Conservation (phyloP, 208 protist species). For the Trypanosoma grayi region DNA sequence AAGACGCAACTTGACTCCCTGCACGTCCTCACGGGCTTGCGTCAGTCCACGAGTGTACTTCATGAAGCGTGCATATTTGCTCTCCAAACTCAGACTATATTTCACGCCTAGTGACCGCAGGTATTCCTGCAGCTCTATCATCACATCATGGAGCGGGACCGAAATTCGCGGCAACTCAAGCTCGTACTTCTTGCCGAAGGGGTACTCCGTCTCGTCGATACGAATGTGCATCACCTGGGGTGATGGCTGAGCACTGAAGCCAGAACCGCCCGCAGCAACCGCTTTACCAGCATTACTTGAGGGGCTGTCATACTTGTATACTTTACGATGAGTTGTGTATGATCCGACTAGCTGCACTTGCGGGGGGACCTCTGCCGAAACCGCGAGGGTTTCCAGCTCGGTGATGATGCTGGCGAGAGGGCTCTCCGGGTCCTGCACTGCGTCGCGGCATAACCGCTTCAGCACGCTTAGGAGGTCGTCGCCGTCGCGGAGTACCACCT, state of each 20-base stretch:
- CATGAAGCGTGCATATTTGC: conserved; percentile 69
- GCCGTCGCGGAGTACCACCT: conserved; percentile 25
- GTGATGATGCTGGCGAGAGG: neutral
- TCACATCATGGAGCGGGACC: conserved; percentile 45
- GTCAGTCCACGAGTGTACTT: conserved; percentile 32
- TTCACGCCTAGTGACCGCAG: conserved; percentile 32
- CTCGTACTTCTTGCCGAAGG: conserved; percentile 65
- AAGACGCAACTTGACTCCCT: conserved; percentile 59
- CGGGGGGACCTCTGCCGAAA: neutral
- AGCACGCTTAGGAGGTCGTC: conserved; percentile 26
- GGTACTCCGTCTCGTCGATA: conserved; percentile 55
- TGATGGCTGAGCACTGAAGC: conserved; percentile 17
- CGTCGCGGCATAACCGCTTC: neutral
- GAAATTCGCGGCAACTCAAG: conserved; percentile 58
- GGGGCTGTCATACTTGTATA: conserved; percentile 5
- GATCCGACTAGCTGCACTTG: conserved; percentile 12
- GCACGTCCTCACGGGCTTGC: conserved; percentile 24
- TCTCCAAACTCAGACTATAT: conserved; percentile 47
- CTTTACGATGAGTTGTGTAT: conserved; percentile 6
- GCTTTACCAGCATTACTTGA: neutral
- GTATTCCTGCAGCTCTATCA: conserved; percentile 37
- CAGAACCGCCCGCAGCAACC: neutral
- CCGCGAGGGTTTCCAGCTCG: neutral
- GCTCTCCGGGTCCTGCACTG: neutral
- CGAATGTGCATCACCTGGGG: conserved; percentile 26